Evolutionary conservation across 306 rosid species (phyloP), one percentile per base, ranked within the genome.

Genomic region (Cyclanthera cordifolia): DNA sequence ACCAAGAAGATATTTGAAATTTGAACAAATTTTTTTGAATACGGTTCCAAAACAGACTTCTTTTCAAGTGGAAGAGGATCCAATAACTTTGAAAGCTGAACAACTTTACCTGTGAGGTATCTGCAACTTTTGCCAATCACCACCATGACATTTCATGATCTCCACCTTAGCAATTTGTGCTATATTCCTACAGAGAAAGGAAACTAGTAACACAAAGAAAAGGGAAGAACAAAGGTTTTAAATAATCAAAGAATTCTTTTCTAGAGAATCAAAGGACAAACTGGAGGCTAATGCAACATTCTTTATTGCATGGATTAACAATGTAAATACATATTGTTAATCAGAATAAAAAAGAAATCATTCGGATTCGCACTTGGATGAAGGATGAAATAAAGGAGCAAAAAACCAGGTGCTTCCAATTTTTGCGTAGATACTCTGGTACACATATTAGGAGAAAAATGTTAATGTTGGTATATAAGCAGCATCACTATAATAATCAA

Each of bases 371-470:
- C 60, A 89, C 98, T 81, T 75, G 55, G 91, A 52, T 73, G 87
- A 45, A 72, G 85, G 88, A 69, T 93, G 95, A 72, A 52, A 39
- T 45, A 85, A 78, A 43, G 86, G 54, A 75, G 98, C 80, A 46
- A 51, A 34, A 84, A 89, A 89, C 98, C 96, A 93, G 39, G 86
- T 74, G 71, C 88, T 81, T 70, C 82, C 95, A 74, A 93, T 86
- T 86, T 86, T 93, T 16, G 89, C 91, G 82, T 93, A 93, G 47
- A 93, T 87, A 72, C 80, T 75, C 98, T 93, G 84, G 76, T 72
- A 32, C 51, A 37, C 16, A 75, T 66, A 53, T 25, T 15, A 45
- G 70, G 56, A 57, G 67, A 66, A 74, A 45, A 21, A 61, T 48
- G 66, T 60, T 41, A 48, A 63, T 41, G 15, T 50, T 54, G 41